phyloP scores from a whole-genome alignment of 257 asterid species.

The Gynochthodes officinalis region DNA sequence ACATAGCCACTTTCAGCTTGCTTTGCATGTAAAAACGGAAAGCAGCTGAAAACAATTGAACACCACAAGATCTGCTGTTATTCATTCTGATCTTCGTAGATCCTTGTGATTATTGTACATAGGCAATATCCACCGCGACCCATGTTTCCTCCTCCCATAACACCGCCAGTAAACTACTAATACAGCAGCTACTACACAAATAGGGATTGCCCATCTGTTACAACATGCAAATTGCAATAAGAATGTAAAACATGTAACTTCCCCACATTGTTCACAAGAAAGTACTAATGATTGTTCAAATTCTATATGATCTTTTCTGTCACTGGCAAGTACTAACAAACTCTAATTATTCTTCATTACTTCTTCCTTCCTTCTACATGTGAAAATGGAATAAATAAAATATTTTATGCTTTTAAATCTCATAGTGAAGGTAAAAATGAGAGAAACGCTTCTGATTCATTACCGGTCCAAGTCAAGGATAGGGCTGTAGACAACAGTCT shows the following conservation, averaged over 20 bases:
- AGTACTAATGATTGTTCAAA: neutral
- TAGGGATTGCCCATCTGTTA: conserved; percentile 92
- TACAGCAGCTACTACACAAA: conserved; percentile 42
- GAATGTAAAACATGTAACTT: neutral
- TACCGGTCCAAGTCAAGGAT: conserved; percentile 95
- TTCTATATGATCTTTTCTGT: neutral
- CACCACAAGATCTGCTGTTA: conserved; percentile 1
- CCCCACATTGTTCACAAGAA: neutral
- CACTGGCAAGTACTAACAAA: neutral
- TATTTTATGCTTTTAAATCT: too few relatives aligned
- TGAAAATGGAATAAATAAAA: neutral
- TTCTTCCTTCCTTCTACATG: neutral
- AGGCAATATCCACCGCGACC: conserved; percentile 63
- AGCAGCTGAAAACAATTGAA: conserved; percentile 36
- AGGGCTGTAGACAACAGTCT: conserved; percentile 87
- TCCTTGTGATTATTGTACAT: conserved; percentile 67
- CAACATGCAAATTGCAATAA: conserved; percentile 8
- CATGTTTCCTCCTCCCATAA: conserved; percentile 59
- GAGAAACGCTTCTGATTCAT: neutral
- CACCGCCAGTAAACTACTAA: conserved; percentile 76
- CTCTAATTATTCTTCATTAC: too few relatives aligned
- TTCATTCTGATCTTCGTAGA: conserved; percentile 75
- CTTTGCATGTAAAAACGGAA: conserved; percentile 34
- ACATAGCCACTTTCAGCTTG: conserved; percentile 28
- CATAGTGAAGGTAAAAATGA: too few relatives aligned